Base-by-base conservation (phyloP, 1,139 yeast species). In the Taiozyma onychis region DNA sequence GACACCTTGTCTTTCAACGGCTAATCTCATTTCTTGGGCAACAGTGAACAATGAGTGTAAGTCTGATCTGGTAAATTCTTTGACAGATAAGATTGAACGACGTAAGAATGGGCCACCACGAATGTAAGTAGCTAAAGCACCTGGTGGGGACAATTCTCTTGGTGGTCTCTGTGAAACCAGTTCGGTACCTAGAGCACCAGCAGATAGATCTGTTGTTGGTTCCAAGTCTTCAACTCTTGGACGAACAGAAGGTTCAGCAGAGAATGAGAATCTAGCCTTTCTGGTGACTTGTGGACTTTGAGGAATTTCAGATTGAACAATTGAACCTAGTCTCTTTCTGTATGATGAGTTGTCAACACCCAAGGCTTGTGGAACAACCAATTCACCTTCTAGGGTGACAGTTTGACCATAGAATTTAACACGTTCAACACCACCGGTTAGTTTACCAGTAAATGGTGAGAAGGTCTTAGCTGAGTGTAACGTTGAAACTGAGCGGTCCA, bases 21-120 rank as follows among this genome's bases (percentile, higher is more conserved):
- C 95, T 59, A 93, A 79, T 71, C 98, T 83, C 91, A 95, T 85
- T 73, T 95, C 99, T 75, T 93, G 97, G 39, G 99, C 99, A 63
- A 93, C 93, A 34, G 97, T 86, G 74, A 95, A 95, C 67, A 95
- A 77, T 28, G 90, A 80, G 69, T 93, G 99, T 70, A 95, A 77
- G 66, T 93, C 96, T 52, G 89, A 76, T 72, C 98, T 84, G 56
- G 80, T 76, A 67, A 93, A 85, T 65, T 90, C 93, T 65, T 83
- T 83, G 47, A 95, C 98, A 43, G 97, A 88, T 61, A 89, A 75
- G 52, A 95, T 85, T 53, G 93, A 87, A 69, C 85, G 85, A 67
- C 96, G 82, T 67, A 89, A 77, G 80, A 91, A 93, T 56, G 96
- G 88, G 69, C 91, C 81, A 60, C 77, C 72, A 69, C 95, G 83